phyloP scores from a whole-genome alignment of 2,329 filamentous ascomycete species.

The Fusarium papillatum region DNA sequence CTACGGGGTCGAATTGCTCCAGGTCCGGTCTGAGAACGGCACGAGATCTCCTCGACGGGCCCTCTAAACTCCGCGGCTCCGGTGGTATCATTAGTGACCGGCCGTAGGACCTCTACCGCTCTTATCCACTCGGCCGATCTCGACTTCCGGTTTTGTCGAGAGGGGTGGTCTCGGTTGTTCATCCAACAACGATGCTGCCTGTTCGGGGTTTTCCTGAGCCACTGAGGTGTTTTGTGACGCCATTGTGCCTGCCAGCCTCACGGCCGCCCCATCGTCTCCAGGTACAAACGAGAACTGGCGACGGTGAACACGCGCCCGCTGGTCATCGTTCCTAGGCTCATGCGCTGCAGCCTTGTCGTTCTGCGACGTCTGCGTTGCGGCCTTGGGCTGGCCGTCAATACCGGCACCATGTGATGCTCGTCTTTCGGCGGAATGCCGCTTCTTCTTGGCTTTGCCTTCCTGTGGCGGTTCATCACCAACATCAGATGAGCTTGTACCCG shows the following conservation, averaged over 20 bases:
- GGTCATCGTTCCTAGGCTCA: neutral
- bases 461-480: conserved; percentile 7
- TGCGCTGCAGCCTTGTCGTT: neutral
- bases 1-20: neutral
- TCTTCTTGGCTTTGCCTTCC: conserved; percentile 12
- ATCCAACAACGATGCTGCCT: conserved; percentile 6
- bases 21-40: neutral
- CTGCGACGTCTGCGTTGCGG: neutral
- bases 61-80: neutral
- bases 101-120: conserved; percentile 6
- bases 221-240: neutral
- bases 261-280: conserved; percentile 39
- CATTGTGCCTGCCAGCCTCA: conserved; percentile 1
- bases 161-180: neutral
- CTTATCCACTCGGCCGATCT: conserved; percentile 33
- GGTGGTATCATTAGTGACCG: conserved; percentile 11
- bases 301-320: conserved; percentile 20
- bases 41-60: neutral
- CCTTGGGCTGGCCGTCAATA: neutral
- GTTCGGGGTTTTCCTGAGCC: neutral
- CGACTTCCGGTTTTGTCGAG: conserved; percentile 17
- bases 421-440: conserved; percentile 10
- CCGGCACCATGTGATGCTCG: conserved; percentile 6
- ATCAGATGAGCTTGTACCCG: conserved; percentile 5
- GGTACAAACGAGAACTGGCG: conserved; percentile 47